A percentile compares a stretch with the other conserved stretches of the same genome.
Evolutionary conservation across 495 filamentous ascomycete species (phyloP).

Genomic region (Aspergillus olivimuriae): DNA sequence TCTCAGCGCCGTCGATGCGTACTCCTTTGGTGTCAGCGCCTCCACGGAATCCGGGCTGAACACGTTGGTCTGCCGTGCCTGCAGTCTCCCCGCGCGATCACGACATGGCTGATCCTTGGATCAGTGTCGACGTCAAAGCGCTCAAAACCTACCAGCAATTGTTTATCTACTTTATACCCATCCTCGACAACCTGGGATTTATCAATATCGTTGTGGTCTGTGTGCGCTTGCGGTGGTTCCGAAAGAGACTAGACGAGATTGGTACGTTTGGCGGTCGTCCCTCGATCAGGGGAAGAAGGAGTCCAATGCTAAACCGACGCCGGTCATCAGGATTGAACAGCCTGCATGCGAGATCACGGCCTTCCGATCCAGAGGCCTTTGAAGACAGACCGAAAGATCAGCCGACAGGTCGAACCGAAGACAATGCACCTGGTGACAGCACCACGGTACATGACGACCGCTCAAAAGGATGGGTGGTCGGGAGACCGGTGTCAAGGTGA

Average conservation of each 20-base stretch:
- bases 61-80: slow-evolving; percentile 19
- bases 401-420: too few relatives aligned
- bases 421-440: too few relatives aligned
- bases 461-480: too few relatives aligned
- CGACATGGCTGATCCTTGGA: neutral
- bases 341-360: too few relatives aligned
- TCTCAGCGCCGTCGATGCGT: slow-evolving; percentile 33
- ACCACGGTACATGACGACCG: too few relatives aligned
- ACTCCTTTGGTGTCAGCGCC: slow-evolving; percentile 38
- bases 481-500: too few relatives aligned
- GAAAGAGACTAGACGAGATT: slow-evolving; percentile 21
- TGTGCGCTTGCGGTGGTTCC: slow-evolving; percentile 30
- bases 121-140: slow-evolving; percentile 28
- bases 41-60: slow-evolving; percentile 39
- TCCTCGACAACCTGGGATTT: slow-evolving; percentile 27
- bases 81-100: neutral
- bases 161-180: slow-evolving; percentile 28
- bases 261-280: slow-evolving; percentile 5
- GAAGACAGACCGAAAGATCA: too few relatives aligned
- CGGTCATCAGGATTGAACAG: too few relatives aligned
- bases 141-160: slow-evolving; percentile 37
- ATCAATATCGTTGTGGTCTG: slow-evolving; percentile 31
- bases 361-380: too few relatives aligned
- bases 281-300: neutral
- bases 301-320: too few relatives aligned